Conservation (phyloP, 371 early-diverging fungal genomes). For the Mucor irregularis region DNA sequence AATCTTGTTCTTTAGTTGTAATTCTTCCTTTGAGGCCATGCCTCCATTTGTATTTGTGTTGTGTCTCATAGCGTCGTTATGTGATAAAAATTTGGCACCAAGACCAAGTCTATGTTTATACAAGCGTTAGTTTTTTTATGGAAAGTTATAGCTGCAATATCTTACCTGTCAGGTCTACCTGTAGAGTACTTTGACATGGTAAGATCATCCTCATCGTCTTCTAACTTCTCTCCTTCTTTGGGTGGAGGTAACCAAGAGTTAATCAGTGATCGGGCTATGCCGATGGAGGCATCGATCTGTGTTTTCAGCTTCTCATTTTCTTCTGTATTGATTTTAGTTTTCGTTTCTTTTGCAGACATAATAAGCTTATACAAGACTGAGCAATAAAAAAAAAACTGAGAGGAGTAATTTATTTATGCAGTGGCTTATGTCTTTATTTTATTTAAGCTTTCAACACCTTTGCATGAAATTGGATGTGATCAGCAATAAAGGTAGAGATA, state of each 20-base stretch:
- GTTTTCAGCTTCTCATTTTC: constrained; percentile 47
- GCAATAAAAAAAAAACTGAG: background rate
- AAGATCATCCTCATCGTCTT: constrained; percentile 36
- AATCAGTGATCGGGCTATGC: constrained; percentile 40
- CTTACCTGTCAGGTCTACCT: constrained; percentile 52
- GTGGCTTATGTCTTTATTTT: constrained; percentile 1
- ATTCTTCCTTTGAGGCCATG: constrained; percentile 37
- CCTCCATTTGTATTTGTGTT: constrained; percentile 36
- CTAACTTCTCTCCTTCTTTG: constrained; percentile 34
- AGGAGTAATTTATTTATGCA: background rate
- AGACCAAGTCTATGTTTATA: constrained; percentile 46
- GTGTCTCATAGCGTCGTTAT: constrained; percentile 56
- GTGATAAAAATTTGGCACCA: constrained; percentile 61
- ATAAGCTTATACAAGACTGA: background rate
- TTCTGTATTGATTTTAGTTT: constrained; percentile 26
- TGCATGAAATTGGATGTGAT: constrained; percentile 79
- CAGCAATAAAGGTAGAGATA: constrained; percentile 75
- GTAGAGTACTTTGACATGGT: constrained; percentile 32
- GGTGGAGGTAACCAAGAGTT: constrained; percentile 49
- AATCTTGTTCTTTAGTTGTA: constrained; percentile 45
- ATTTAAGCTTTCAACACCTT: constrained; percentile 39
- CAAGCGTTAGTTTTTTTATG: background rate
- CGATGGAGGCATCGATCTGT: constrained; percentile 52
- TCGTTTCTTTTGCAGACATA: constrained; percentile 7
- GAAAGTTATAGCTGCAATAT: background rate